Conservation (phyloP, 1,139 yeast genomes). For the Pichia kudriavzevii region DNA sequence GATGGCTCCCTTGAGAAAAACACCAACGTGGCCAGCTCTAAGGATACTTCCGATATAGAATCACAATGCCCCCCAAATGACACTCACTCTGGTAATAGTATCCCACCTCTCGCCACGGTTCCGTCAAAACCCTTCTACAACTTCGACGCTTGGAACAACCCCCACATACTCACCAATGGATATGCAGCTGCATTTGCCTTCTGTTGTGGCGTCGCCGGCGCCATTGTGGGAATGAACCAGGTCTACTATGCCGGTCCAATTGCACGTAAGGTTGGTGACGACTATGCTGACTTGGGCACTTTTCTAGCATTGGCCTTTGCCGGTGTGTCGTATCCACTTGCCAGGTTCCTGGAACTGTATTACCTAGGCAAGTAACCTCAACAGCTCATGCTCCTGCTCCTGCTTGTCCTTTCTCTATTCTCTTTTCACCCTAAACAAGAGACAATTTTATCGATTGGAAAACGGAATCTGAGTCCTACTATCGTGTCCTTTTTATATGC, state of each 20-base stretch:
- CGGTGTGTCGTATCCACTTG: slow-evolving; percentile 53
- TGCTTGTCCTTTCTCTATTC: no score
- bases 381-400: no score
- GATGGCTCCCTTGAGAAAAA: slow-evolving; percentile 3
- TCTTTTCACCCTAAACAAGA: no score
- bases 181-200: slow-evolving; percentile 71
- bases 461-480: no score
- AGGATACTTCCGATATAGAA: background rate
- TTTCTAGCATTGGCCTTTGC: slow-evolving; percentile 74
- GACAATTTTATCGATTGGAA: no score
- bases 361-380: slow-evolving; percentile 34
- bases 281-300: slow-evolving; percentile 83
- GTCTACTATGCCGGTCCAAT: slow-evolving; percentile 73
- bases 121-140: slow-evolving; percentile 38
- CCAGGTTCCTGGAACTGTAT: slow-evolving; percentile 58
- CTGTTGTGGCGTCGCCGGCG: slow-evolving; percentile 80
- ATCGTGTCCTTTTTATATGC: no score
- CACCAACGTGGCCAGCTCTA: no score
- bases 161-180: slow-evolving; percentile 59
- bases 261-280: slow-evolving; percentile 52
- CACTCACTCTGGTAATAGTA: background rate
- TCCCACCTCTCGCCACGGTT: slow-evolving; percentile 20
- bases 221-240: slow-evolving; percentile 82
- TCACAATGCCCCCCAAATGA: background rate
- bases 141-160: slow-evolving; percentile 54